Base-by-base conservation (phyloP, 805 yeast species). In the Teunomyces cretensis region DNA sequence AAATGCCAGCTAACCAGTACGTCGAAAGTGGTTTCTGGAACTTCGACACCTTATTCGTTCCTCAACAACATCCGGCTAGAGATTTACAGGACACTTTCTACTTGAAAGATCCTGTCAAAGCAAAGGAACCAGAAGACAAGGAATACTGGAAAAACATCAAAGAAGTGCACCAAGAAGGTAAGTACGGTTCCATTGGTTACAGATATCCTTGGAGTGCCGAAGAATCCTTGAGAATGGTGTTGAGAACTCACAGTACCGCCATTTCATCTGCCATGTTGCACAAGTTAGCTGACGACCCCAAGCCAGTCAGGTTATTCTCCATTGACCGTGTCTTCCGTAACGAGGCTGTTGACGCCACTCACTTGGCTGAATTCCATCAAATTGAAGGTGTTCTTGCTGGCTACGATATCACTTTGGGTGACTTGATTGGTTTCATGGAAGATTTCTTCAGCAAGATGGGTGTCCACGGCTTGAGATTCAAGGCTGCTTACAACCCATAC, bases 61-160 rank as follows among this genome's bases (percentile, higher is more conserved):
- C 99, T 45, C 99, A 94, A 74, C 98, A 94, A 74, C 99, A 94
- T 74, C 99, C 99, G 13, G 99, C 99, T 41, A 85, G 99, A 75
- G 99, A 94, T 67, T 78, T 94, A 66, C 99, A 94, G 72, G 99
- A 94, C 72, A 94, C 99, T 48, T 94, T 94, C 76, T 94, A 94
- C 73, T 78, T 94, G 70, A 92, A 91, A 65, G 98, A 94, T 64
- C 99, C 99, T 28, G 75, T 72, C 41, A 74, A 68, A 50, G 96
- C 96, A 45, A 84, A 83, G 50, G 74, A 78, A 57, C 99, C 98
- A 43, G 82, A 83, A 54, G 99, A 94, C 69, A 75, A 76, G 62
- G 68, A 74, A 58, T 94, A 85, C 73, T 79, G 88, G 80, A 77
- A 83, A 28, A 86, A 87, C 64, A 82, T 88, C 55, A 84, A 83